These are phyloP conservation scores for Petunia hybrid DNA, from an alignment of 305 asterid species.

Conservation along the genomic window DNA sequence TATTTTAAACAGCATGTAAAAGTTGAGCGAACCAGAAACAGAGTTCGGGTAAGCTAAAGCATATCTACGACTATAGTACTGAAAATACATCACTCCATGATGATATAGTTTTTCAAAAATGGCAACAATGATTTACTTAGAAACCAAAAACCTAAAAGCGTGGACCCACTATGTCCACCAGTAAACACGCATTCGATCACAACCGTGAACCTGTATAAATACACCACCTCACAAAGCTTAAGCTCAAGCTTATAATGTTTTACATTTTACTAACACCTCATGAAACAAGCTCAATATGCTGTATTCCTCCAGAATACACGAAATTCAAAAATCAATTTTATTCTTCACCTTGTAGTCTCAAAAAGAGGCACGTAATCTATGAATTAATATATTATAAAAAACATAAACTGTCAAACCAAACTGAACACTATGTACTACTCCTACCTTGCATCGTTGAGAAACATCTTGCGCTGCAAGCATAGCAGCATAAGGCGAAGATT, in stretches of 20 bases:
- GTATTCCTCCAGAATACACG: background rate
- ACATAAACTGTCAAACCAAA: background rate
- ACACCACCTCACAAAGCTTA: background rate
- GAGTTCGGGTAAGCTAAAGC: background rate
- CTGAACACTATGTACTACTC: background rate
- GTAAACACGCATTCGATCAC: background rate
- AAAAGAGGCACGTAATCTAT: background rate
- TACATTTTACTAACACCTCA: background rate
- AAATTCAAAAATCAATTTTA: background rate
- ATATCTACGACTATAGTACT: background rate
- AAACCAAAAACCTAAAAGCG: background rate
- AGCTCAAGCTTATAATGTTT: background rate
- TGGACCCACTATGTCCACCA: background rate
- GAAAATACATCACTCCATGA: background rate
- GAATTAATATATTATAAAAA: background rate
- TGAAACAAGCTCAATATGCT: background rate
- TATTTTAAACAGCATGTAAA: background rate
- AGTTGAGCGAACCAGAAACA: background rate
- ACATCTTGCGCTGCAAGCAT: conserved; percentile 61
- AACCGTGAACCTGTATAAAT: background rate
- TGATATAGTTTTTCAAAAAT: no score
- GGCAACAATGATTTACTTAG: background rate
- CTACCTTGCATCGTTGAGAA: conserved; percentile 52
- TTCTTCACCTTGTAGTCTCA: background rate
- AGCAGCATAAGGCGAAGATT: conserved; percentile 57